Percentiles rank a stretch among this genome's conserved stretches.
Evolutionary conservation across 1,139 yeast species (phyloP).

Genomic region (Entelexis paramagnoliae): DNA sequence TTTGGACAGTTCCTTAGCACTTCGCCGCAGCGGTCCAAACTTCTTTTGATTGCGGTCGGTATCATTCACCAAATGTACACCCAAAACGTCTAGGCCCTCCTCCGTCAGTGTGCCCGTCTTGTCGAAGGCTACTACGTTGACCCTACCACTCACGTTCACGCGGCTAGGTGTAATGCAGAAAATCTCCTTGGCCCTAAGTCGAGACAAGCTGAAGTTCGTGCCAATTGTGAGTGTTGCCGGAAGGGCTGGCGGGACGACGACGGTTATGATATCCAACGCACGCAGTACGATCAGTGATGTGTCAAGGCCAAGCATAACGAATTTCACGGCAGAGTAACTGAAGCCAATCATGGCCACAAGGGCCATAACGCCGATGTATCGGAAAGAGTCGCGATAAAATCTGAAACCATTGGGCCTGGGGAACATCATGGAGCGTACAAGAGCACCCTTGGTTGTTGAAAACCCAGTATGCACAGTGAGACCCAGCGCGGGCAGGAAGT

Average conservation of each 20-base stretch:
- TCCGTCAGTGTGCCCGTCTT: slow-evolving; percentile 96
- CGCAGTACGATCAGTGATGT: slow-evolving; percentile 64
- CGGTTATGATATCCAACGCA: slow-evolving; percentile 86
- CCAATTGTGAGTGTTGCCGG: slow-evolving; percentile 97
- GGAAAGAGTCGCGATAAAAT: slow-evolving; percentile 87
- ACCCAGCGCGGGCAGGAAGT: slow-evolving; percentile 61
- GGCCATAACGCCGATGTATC: slow-evolving; percentile 91
- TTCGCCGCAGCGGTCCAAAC: slow-evolving; percentile 39
- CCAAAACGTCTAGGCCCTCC: slow-evolving; percentile 88
- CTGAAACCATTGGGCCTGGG: slow-evolving; percentile 93
- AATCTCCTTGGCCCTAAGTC: slow-evolving; percentile 58
- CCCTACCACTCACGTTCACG: slow-evolving; percentile 87
- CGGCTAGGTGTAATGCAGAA: slow-evolving; percentile 90
- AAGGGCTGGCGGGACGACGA: slow-evolving; percentile 96
- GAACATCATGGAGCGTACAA: slow-evolving; percentile 88
- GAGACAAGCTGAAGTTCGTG: slow-evolving; percentile 75
- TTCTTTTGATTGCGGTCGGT: slow-evolving; percentile 25
- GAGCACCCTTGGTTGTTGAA: slow-evolving; percentile 90
- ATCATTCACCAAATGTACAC: slow-evolving; percentile 51
- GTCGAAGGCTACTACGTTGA: slow-evolving; percentile 86
- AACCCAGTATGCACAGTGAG: slow-evolving; percentile 85
- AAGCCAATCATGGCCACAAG: slow-evolving; percentile 78
- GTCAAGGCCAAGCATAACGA: slow-evolving; percentile 63
- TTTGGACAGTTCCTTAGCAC: slow-evolving; percentile 29
- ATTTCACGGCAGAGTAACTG: slow-evolving; percentile 69